Conservation (phyloP, 805 yeast species). For the Priceomyces medius region DNA sequence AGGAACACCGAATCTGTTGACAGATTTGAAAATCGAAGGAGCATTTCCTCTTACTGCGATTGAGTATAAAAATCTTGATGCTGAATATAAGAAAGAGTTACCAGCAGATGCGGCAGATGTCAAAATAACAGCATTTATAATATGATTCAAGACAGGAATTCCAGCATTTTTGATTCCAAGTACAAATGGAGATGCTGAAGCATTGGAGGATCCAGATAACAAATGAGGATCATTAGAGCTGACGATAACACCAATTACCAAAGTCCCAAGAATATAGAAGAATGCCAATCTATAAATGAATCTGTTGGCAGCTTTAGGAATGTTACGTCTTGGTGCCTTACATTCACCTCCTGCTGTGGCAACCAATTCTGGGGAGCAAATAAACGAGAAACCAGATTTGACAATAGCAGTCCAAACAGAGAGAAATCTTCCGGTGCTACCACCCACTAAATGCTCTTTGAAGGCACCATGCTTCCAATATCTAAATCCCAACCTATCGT, state of each 20-base stretch:
- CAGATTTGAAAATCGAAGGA: slow-evolving; percentile 32
- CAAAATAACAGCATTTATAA: slow-evolving; percentile 60
- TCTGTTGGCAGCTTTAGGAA: slow-evolving; percentile 59
- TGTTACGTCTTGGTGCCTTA: slow-evolving; percentile 32
- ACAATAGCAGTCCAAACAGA: slow-evolving; percentile 64
- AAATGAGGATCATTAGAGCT: slow-evolving; percentile 25
- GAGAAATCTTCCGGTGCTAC: slow-evolving; percentile 60
- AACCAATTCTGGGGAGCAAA: slow-evolving; percentile 62
- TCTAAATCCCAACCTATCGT: slow-evolving; percentile 47
- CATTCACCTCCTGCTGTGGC: slow-evolving; percentile 65
- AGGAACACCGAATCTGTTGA: slow-evolving; percentile 47
- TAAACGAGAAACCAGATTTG: slow-evolving; percentile 65
- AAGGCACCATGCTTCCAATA: slow-evolving; percentile 40
- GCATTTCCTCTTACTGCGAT: slow-evolving; percentile 40
- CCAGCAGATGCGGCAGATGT: slow-evolving; percentile 55
- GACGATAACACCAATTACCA: slow-evolving; percentile 41
- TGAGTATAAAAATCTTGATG: slow-evolving; percentile 43
- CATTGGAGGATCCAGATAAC: slow-evolving; percentile 32
- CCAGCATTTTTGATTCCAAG: slow-evolving; percentile 64
- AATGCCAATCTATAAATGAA: slow-evolving; percentile 51
- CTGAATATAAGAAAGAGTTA: slow-evolving; percentile 41
- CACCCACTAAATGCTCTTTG: slow-evolving; percentile 45
- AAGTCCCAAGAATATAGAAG: slow-evolving; percentile 40
- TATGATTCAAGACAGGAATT: slow-evolving; percentile 55
- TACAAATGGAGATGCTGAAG: slow-evolving; percentile 66